A percentile compares a stretch with the other conserved stretches of the same genome.
Conservation (phyloP, 2,329 filamentous ascomycete species). For the Aspergillus fructus region DNA sequence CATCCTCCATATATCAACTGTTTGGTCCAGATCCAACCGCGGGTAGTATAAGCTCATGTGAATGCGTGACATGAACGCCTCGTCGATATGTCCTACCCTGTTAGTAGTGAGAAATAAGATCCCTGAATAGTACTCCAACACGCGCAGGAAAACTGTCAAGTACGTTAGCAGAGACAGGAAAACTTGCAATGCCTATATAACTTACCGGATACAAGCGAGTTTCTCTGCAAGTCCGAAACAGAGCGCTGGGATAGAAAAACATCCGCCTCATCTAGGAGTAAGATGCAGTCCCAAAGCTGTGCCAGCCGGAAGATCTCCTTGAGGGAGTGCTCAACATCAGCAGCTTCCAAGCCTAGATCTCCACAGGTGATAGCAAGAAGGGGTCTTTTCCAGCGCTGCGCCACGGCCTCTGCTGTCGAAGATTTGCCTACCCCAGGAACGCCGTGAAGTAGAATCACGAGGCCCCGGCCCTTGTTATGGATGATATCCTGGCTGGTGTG, state of each 20-base stretch:
- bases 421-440: background rate
- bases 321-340: constrained; percentile 29
- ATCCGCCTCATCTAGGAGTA: constrained; percentile 47
- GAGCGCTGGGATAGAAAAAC: constrained; percentile 43
- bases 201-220: constrained; percentile 41
- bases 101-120: constrained; percentile 52
- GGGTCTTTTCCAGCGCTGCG: background rate
- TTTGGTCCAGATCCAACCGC: constrained; percentile 14
- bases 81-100: constrained; percentile 50
- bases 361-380: background rate
- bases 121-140: constrained; percentile 51
- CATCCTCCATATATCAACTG: constrained; percentile 22
- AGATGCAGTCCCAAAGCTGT: constrained; percentile 35
- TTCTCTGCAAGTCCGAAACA: constrained; percentile 36
- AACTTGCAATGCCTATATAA: no score
- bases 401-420: background rate
- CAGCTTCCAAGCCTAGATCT: constrained; percentile 48
- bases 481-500: background rate
- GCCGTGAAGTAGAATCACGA: background rate
- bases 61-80: constrained; percentile 49
- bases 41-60: constrained; percentile 48
- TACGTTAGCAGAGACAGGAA: background rate
- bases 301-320: constrained; percentile 27
- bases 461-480: background rate
- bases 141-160: constrained; percentile 44